phyloP scores from a whole-genome alignment of 2,329 filamentous ascomycete species.

The Huntiella decipiens region DNA sequence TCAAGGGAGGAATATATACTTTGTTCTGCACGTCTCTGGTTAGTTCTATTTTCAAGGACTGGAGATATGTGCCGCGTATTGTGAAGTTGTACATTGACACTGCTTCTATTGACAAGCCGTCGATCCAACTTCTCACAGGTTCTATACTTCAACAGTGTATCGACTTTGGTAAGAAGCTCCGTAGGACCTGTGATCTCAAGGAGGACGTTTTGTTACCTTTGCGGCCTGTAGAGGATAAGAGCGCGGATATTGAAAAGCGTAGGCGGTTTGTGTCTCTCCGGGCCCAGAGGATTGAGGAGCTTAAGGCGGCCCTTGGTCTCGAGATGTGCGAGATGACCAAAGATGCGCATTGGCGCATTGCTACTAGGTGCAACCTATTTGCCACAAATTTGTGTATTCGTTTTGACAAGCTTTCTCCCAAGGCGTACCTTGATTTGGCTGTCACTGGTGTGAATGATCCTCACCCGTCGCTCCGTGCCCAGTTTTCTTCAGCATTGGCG shows the following conservation, averaged over 20 bases:
- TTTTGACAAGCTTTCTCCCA: conserved; percentile 72
- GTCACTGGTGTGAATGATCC: conserved; percentile 70
- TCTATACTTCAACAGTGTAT: conserved; percentile 70
- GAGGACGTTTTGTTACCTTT: conserved; percentile 7
- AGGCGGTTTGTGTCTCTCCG: conserved; percentile 58
- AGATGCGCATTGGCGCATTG: conserved; percentile 89
- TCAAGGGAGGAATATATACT: conserved; percentile 88
- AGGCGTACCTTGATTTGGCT: conserved; percentile 67
- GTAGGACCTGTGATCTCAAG: conserved; percentile 47
- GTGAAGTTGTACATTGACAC: conserved; percentile 82
- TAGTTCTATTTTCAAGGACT: conserved; percentile 76
- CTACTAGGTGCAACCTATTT: conserved; percentile 73
- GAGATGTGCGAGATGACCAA: conserved; percentile 64
- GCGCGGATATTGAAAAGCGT: conserved; percentile 34
- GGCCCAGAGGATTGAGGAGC: conserved; percentile 57
- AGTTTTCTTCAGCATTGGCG: conserved; percentile 64
- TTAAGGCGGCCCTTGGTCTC: conserved; percentile 61
- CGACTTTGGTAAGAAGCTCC: conserved; percentile 73
- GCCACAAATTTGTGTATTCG: conserved; percentile 77
- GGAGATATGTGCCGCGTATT: conserved; percentile 82
- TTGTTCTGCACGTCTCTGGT: conserved; percentile 73
- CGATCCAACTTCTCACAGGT: conserved; percentile 74
- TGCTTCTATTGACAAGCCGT: conserved; percentile 78
- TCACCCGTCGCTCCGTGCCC: conserved; percentile 65
- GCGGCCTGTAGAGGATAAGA: conserved; percentile 39